Percentiles rank a stretch among this genome's conserved stretches.
Conservation (phyloP, 2,329 filamentous ascomycete species). For the Nemania sp. region DNA sequence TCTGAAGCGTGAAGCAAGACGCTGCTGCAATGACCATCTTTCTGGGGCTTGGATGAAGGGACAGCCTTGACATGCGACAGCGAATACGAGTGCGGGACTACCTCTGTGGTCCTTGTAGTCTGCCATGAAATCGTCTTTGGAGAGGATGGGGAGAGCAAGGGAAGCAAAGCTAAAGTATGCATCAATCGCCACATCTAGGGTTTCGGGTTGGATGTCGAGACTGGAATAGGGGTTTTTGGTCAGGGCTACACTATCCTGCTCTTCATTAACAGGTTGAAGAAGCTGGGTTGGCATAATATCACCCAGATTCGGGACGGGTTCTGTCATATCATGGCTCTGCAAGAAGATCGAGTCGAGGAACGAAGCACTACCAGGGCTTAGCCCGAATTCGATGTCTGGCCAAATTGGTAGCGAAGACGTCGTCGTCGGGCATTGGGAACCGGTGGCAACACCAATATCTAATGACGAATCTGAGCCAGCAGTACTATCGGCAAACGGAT, state of each 20-base stretch:
- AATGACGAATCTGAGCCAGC: background rate
- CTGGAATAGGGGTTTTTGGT: conserved; percentile 9
- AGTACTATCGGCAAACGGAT: background rate
- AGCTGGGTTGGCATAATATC: background rate
- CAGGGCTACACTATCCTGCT: background rate
- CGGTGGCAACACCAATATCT: background rate
- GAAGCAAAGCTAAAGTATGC: conserved; percentile 18
- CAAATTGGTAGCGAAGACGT: background rate
- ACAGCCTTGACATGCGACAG: conserved; percentile 22
- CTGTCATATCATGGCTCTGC: conserved; percentile 5
- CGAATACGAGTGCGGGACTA: conserved; percentile 19
- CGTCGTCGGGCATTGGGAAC: background rate
- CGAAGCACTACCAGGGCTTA: conserved; percentile 5
- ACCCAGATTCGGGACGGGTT: background rate
- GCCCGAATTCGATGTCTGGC: conserved; percentile 14
- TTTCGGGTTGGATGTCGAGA: background rate
- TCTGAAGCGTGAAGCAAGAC: conserved; percentile 18
- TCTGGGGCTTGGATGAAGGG: conserved; percentile 9
- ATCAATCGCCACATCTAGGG: conserved; percentile 17
- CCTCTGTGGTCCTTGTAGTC: conserved; percentile 11
- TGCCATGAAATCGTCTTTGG: conserved; percentile 19
- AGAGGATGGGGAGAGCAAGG: conserved; percentile 17
- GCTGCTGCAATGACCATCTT: conserved; percentile 19
- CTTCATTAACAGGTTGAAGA: background rate
- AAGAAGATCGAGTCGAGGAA: conserved; percentile 23